Conservation (phyloP, 768 basidiomycete species). For the Paxillus ammoniavirescens region DNA sequence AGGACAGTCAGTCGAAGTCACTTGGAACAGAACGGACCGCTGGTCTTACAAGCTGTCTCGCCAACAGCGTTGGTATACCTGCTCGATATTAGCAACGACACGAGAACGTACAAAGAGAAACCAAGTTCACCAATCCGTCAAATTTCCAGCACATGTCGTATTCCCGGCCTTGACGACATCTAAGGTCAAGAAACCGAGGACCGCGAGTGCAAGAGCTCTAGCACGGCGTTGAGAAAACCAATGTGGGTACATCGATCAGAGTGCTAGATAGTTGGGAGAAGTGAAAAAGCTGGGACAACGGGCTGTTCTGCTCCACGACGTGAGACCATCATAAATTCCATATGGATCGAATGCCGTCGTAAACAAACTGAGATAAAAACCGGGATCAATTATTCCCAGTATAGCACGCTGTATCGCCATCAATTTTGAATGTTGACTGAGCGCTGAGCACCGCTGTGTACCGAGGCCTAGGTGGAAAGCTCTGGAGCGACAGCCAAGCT, state of each 20-base stretch:
- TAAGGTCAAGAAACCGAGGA: neutral
- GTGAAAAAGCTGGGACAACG: neutral
- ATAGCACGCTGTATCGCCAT: too few species aligned
- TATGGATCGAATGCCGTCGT: too few species aligned
- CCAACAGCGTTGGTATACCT: slow-evolving; percentile 27
- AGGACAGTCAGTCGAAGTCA: neutral
- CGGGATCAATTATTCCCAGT: too few species aligned
- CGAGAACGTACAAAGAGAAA: neutral
- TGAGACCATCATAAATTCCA: too few species aligned
- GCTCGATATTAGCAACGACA: neutral
- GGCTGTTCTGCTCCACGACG: neutral
- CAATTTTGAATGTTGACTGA: too few species aligned
- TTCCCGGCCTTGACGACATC: slow-evolving; percentile 14
- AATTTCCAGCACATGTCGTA: slow-evolving; percentile 18
- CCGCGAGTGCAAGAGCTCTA: neutral
- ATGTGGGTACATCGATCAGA: neutral
- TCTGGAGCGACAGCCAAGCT: too few species aligned
- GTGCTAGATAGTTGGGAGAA: neutral
- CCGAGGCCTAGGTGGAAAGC: too few species aligned
- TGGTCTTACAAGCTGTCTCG: slow-evolving; percentile 26
- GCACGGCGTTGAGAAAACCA: neutral
- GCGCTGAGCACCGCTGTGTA: too few species aligned
- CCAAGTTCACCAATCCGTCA: slow-evolving; percentile 14
- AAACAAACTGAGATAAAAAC: too few species aligned
- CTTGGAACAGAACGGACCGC: neutral